These are phyloP conservation scores for Graphilbum sp. DNA, from an alignment of 2,329 filamentous ascomycete species.

Conservation along the genomic window DNA sequence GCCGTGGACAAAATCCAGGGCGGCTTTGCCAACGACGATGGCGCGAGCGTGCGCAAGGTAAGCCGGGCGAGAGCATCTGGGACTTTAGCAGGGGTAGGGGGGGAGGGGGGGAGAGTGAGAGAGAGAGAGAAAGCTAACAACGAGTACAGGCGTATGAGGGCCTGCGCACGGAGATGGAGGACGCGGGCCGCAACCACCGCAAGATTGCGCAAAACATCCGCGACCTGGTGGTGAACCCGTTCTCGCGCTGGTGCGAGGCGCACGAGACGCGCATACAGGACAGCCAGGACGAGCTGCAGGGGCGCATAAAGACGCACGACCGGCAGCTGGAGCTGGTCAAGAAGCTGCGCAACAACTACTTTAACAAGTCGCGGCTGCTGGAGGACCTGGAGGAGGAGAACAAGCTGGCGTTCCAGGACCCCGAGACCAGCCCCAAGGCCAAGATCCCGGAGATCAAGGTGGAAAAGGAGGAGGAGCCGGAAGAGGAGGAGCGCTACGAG, in stretches of 20 bases:
- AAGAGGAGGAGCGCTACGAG: conserved; percentile 70
- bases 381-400: conserved; percentile 98
- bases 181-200: conserved; percentile 75
- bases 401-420: conserved; percentile 91
- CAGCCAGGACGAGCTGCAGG: conserved; percentile 86
- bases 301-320: conserved; percentile 81
- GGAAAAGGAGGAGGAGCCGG: conserved; percentile 46
- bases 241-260: conserved; percentile 89
- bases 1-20: conserved; percentile 66
- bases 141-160: conserved; percentile 69
- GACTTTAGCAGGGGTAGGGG: not conserved
- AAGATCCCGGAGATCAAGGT: conserved; percentile 69
- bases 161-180: conserved; percentile 80
- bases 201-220: conserved; percentile 95
- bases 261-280: conserved; percentile 83
- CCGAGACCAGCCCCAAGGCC: conserved; percentile 50
- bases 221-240: conserved; percentile 86
- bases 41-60: conserved; percentile 89
- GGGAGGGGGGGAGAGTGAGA: not conserved
- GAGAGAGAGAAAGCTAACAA: not conserved
- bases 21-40: conserved; percentile 83
- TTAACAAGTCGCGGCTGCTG: conserved; percentile 94
- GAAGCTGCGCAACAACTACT: conserved; percentile 90
- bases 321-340: conserved; percentile 79
- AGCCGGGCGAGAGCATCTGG: too few relatives aligned